phyloP scores from a whole-genome alignment of 371 early-diverging fungal genomes.

The Syncephalastrum contaminatum region DNA sequence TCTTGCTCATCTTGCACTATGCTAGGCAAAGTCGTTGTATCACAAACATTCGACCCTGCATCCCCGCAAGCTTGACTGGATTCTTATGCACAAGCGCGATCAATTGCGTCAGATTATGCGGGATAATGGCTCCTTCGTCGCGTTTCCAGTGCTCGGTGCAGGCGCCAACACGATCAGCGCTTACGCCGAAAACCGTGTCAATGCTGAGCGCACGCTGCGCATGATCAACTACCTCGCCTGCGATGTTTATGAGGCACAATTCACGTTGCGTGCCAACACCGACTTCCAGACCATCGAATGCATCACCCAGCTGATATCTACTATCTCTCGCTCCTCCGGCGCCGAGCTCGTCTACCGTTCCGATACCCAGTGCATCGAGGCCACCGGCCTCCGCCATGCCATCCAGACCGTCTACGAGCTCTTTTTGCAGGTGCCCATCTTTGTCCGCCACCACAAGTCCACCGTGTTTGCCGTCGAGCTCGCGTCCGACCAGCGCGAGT shows the following conservation, averaged over 20 bases:
- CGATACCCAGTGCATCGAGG: conserved; percentile 14
- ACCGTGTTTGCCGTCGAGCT: conserved; percentile 50
- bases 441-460: conserved; percentile 11
- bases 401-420: conserved; percentile 12
- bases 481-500: conserved; percentile 75
- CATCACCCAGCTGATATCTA: conserved; percentile 8
- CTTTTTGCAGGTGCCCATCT: conserved; percentile 7
- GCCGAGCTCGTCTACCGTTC: conserved; percentile 13
- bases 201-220: conserved; percentile 70
- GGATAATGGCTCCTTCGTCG: conserved; percentile 70
- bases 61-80: conserved; percentile 79
- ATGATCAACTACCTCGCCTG: conserved; percentile 66
- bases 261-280: neutral
- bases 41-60: conserved; percentile 43
- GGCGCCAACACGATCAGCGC: conserved; percentile 51
- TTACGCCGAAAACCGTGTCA: conserved; percentile 67
- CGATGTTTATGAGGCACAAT: neutral
- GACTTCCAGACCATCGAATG: neutral
- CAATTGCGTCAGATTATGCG: conserved; percentile 66
- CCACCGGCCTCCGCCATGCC: conserved; percentile 9
- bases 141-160: conserved; percentile 66
- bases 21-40: conserved; percentile 42
- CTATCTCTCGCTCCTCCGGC: conserved; percentile 13
- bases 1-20: neutral
- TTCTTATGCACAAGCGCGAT: conserved; percentile 60